Percentiles rank a stretch among this genome's conserved stretches.
phyloP scores from a whole-genome alignment of 2,329 filamentous ascomycete species.

The Stagonosporopsis cucurbitacearum region DNA sequence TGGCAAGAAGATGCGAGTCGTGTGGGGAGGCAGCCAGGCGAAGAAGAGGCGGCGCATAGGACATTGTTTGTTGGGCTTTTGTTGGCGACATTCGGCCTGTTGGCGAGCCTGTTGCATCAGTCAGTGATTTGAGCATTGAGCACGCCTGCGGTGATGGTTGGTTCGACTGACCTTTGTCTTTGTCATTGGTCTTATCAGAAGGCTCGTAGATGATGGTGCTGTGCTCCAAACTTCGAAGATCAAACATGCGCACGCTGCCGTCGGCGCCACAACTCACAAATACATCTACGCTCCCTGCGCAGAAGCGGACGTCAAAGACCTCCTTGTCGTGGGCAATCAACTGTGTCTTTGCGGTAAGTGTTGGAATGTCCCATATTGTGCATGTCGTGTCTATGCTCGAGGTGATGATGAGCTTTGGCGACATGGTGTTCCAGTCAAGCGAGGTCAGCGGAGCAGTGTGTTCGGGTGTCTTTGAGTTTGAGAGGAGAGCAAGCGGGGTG shows the following conservation, averaged over 20 bases:
- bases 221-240: conserved; percentile 92
- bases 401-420: conserved; percentile 95
- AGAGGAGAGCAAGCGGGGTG: conserved; percentile 88
- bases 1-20: conserved; percentile 94
- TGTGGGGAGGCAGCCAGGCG: conserved; percentile 90
- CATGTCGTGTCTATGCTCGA: conserved; percentile 99
- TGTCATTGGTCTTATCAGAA: conserved; percentile 73
- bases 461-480: conserved; percentile 97
- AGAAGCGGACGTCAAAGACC: conserved; percentile 97
- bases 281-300: conserved; percentile 96
- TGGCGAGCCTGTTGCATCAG: conserved; percentile 49
- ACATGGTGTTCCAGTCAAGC: conserved; percentile 97
- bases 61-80: conserved; percentile 76
- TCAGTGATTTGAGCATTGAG: conserved; percentile 16
- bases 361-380: conserved; percentile 99
- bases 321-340: conserved; percentile 99
- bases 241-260: conserved; percentile 98
- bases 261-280: conserved; percentile 98
- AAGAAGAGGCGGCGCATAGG: conserved; percentile 69
- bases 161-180: conserved; percentile 51
- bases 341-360: conserved; percentile 95
- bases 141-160: too few relatives aligned
- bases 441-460: conserved; percentile 97
- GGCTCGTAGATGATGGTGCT: conserved; percentile 99
- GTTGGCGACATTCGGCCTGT: conserved; percentile 70